A percentile compares a stretch with the other conserved stretches of the same genome.
phyloP scores from a whole-genome alignment of 352 stramenopile species.

The Phytopythium sindhum region DNA sequence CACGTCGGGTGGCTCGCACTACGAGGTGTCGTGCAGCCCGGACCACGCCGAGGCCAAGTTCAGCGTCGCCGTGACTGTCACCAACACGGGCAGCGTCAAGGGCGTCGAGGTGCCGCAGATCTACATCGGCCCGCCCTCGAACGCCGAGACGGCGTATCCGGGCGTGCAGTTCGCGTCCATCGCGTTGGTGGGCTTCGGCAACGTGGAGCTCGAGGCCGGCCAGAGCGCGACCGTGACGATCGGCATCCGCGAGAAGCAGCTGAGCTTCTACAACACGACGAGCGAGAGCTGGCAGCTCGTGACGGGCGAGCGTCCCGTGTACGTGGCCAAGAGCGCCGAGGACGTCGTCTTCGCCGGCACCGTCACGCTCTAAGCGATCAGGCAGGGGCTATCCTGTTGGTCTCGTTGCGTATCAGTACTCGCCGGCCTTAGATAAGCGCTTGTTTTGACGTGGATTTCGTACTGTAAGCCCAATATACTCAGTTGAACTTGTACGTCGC shows the following conservation, averaged over 20 bases:
- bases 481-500: too few relatives aligned
- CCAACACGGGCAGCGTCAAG: slow-evolving; percentile 24
- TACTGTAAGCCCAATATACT: too few relatives aligned
- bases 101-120: slow-evolving; percentile 30
- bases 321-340: slow-evolving; percentile 25
- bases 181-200: slow-evolving; percentile 24
- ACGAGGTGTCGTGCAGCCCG: slow-evolving; percentile 25
- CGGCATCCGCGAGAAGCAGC: slow-evolving; percentile 22
- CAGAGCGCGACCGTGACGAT: slow-evolving; percentile 24
- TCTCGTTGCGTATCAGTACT: too few relatives aligned
- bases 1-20: slow-evolving; percentile 16
- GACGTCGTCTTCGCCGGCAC: slow-evolving; percentile 20
- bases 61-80: slow-evolving; percentile 22
- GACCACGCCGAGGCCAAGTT: slow-evolving; percentile 18
- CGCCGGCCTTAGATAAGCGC: too few relatives aligned
- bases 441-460: too few relatives aligned
- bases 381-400: too few relatives aligned
- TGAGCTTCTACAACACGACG: slow-evolving; percentile 30
- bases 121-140: slow-evolving; percentile 21
- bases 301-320: slow-evolving; percentile 17
- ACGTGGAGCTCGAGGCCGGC: slow-evolving; percentile 29
- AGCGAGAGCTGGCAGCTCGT: slow-evolving; percentile 20
- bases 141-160: slow-evolving; percentile 20
- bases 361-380: slow-evolving; percentile 15
- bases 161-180: slow-evolving; percentile 24